phyloP scores from a whole-genome alignment of 345 rosid genomes.

The Syzygium oleosum region DNA sequence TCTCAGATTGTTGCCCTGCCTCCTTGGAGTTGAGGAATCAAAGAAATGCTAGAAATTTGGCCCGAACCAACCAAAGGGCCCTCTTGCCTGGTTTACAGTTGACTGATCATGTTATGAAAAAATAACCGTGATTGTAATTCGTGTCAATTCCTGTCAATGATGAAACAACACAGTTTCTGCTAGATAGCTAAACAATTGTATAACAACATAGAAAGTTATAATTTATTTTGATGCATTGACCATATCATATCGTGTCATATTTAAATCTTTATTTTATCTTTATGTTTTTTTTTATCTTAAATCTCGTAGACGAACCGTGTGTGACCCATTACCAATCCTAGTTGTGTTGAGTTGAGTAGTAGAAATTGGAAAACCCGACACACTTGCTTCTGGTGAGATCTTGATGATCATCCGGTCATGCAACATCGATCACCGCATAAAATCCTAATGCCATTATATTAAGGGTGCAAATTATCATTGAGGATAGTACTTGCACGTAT shows the following conservation, averaged over 20 bases:
- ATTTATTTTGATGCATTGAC: background rate
- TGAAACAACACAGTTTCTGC: background rate
- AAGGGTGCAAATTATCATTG: background rate
- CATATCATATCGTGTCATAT: background rate
- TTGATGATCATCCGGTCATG: background rate
- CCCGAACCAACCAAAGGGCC: background rate
- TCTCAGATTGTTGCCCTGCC: too few species aligned
- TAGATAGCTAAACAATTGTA: background rate
- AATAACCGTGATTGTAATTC: background rate
- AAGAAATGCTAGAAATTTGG: background rate
- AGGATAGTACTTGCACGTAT: background rate
- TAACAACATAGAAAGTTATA: background rate
- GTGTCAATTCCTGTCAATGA: background rate
- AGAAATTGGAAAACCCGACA: background rate
- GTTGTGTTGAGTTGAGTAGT: background rate
- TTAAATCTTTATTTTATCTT: background rate
- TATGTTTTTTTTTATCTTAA: background rate
- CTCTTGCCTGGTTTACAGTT: background rate
- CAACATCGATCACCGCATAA: background rate
- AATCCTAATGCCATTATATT: background rate
- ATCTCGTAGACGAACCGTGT: too few species aligned
- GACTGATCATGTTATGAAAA: background rate
- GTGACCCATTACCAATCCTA: background rate
- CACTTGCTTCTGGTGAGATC: too few species aligned
- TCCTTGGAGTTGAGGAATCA: background rate